Evolutionary conservation across 768 basidiomycete genomes (phyloP).

Genomic region (Cyclocybe cylindracea): DNA sequence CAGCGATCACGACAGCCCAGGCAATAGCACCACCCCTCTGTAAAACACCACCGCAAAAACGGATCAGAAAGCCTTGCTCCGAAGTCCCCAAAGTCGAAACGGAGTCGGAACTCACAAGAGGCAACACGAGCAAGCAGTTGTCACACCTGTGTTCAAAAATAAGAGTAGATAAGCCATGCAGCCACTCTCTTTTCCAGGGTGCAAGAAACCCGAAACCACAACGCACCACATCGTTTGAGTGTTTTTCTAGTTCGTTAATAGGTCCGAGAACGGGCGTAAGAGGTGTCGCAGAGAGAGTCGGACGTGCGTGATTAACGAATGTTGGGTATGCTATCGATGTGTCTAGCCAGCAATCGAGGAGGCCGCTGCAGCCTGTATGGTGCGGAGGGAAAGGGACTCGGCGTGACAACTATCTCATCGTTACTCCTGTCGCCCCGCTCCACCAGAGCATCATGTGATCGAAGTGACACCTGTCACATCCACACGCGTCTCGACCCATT

Average conservation of each 20-base stretch:
- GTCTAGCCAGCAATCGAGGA: slow-evolving; percentile 14
- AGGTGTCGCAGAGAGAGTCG: slow-evolving; percentile 24
- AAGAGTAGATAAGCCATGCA: slow-evolving; percentile 9
- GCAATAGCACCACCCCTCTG: slow-evolving; percentile 74
- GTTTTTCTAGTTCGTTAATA: slow-evolving; percentile 12
- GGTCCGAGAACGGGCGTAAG: slow-evolving; percentile 5
- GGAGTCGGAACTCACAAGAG: slow-evolving; percentile 51
- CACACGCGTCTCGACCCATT: neutral
- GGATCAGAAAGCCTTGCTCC: slow-evolving; percentile 25
- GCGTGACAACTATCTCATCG: slow-evolving; percentile 23
- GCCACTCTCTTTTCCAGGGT: slow-evolving; percentile 6
- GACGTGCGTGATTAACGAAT: slow-evolving; percentile 17
- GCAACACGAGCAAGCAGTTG: slow-evolving; percentile 74
- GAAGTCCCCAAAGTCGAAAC: slow-evolving; percentile 7
- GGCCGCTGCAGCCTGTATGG: slow-evolving; percentile 17
- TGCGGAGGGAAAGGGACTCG: slow-evolving; percentile 16
- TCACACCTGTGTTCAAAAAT: slow-evolving; percentile 58
- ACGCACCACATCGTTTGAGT: slow-evolving; percentile 26
- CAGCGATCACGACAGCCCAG: slow-evolving; percentile 64
- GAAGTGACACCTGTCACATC: slow-evolving; percentile 13
- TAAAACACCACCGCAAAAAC: slow-evolving; percentile 24
- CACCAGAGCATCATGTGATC: slow-evolving; percentile 23
- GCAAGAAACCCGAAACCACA: slow-evolving; percentile 5
- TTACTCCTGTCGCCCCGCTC: slow-evolving; percentile 17
- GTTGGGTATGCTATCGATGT: slow-evolving; percentile 13